phyloP scores from a whole-genome alignment of 306 rosid genomes.

The Dryas octopetala region DNA sequence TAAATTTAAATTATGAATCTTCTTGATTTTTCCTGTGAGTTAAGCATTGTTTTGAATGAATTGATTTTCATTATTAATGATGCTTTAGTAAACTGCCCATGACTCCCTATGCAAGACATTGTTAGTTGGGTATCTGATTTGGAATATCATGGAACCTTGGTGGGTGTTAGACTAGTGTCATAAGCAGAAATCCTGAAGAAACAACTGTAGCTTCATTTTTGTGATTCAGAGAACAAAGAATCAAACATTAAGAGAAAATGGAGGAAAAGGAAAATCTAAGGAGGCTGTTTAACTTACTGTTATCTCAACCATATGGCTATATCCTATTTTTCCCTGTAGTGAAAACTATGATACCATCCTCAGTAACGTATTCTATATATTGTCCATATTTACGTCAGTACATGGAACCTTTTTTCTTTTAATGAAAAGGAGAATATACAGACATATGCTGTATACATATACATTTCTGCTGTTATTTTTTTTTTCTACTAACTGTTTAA shows the following conservation, averaged over 20 bases:
- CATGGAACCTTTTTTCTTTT: too few species aligned
- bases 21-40: background rate
- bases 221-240: background rate
- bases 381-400: too few species aligned
- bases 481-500: too few species aligned
- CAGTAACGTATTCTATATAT: too few species aligned
- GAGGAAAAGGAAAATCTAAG: background rate
- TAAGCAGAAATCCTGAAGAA: background rate
- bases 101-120: background rate
- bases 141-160: background rate
- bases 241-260: too few species aligned
- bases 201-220: background rate
- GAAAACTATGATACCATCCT: too few species aligned
- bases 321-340: too few species aligned
- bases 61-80: background rate
- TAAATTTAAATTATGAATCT: background rate
- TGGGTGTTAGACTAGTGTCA: background rate
- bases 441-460: too few species aligned
- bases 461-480: too few species aligned
- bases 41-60: background rate
- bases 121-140: too few species aligned
- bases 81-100: background rate
- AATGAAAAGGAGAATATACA: too few species aligned
- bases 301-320: background rate
- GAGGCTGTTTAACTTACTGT: background rate